Evolutionary conservation across 371 early-diverging fungal species (phyloP), one percentile per base, ranked within the genome.

Genomic region (Mortierella sp.): DNA sequence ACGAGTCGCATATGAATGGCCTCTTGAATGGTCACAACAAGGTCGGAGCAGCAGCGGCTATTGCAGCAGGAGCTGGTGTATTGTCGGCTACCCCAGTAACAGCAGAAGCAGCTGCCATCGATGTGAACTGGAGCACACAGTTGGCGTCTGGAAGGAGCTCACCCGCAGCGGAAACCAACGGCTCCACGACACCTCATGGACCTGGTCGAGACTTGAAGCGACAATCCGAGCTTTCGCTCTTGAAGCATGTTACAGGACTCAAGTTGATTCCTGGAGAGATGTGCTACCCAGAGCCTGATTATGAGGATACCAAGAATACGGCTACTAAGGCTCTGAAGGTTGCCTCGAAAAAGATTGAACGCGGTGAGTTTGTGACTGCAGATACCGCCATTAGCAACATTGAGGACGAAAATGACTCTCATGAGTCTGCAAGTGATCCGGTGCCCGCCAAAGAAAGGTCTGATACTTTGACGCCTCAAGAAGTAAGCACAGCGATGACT

Each of bases 211-310:
- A 63, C 7, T 19, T 26, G 5, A 74, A 67, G 55, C 50, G 45
- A 6, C 26, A 18, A 15, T 55, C 60, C 23, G 68, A 63, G 9
- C 69, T 55, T 2, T 18, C 52, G 15, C 55, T 52, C 5, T 26
- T 74, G 37, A 60, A 50, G 25, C 76, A 75, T 46, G 70, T 75
- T n/a, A 71, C 76, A 12, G 76, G 76, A 45, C 64, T 75, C 23
- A 70, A 67, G 48, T 25, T 75, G 52, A 62, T 64, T 12, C 76
- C 76, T 26, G 76, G 76, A 30, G 76, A 70, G 21, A 66, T 71
- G 71, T 75, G 76, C 15, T 56, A 47, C 55, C 60, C 76, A 1
- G 64, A 66, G 29, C 71, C 66, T 3, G 76, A 75, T 45, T 51
- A 52, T 9, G 71, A 64, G 50, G 64, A 62, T 19, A 70, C 75